Evolutionary conservation across 2,329 filamentous ascomycete genomes (phyloP).

Genomic region (Epichloe brachyelytri): DNA sequence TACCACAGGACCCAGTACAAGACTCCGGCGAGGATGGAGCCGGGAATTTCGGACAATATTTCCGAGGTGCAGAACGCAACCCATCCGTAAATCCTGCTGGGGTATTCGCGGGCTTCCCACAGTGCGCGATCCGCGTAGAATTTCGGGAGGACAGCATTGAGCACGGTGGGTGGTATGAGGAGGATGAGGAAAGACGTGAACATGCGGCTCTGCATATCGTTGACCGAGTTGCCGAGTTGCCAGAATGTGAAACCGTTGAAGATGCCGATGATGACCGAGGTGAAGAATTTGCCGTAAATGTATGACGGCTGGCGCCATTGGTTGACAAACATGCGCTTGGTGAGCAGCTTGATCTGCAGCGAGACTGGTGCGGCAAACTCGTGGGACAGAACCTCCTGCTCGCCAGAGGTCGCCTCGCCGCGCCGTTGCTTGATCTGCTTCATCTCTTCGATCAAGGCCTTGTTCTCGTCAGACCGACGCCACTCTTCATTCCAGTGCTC

Average conservation of each 20-base stretch:
- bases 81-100: constrained; percentile 66
- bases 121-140: constrained; percentile 62
- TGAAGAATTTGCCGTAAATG: constrained; percentile 64
- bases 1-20: constrained; percentile 70
- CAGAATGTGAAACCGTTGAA: constrained; percentile 75
- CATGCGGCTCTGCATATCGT: constrained; percentile 65
- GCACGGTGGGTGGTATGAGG: constrained; percentile 54
- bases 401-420: constrained; percentile 4
- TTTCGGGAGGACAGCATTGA: constrained; percentile 65
- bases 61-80: constrained; percentile 63
- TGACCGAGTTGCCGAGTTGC: constrained; percentile 49
- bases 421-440: constrained; percentile 35
- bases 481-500: constrained; percentile 64
- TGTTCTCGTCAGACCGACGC: constrained; percentile 50
- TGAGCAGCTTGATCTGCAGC: constrained; percentile 52
- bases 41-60: constrained; percentile 59
- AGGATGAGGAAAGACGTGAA: constrained; percentile 58
- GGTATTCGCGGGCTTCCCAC: constrained; percentile 62
- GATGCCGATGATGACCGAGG: constrained; percentile 56
- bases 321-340: constrained; percentile 55
- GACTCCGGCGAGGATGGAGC: constrained; percentile 48
- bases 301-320: constrained; percentile 70
- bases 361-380: constrained; percentile 56
- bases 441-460: constrained; percentile 49
- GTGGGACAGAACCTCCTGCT: constrained; percentile 11